These are phyloP conservation scores for Aspergillus haitiensis DNA, from an alignment of 495 filamentous ascomycete genomes.

Conservation along the genomic window DNA sequence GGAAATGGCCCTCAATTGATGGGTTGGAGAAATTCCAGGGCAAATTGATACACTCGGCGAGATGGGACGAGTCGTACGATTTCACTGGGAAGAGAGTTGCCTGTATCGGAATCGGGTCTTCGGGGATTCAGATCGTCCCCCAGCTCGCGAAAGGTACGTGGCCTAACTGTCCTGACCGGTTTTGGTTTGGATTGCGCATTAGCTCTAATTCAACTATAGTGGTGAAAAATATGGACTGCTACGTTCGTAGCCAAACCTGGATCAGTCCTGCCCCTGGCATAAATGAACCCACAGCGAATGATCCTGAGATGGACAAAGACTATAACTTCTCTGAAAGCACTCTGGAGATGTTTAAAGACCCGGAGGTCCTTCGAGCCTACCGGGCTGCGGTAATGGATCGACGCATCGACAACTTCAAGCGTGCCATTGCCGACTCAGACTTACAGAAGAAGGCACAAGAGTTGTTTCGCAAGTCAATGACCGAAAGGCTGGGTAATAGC, in stretches of 20 bases:
- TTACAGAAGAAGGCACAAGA: constrained; percentile 17
- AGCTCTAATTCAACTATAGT: not conserved
- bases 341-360: constrained; percentile 9
- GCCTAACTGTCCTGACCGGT: not conserved
- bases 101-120: constrained; percentile 8
- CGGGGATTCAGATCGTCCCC: constrained; percentile 12
- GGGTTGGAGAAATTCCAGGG: constrained; percentile 2
- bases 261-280: constrained; percentile 10
- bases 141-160: constrained; percentile 5
- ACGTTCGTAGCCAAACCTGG: constrained; percentile 13
- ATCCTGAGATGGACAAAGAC: constrained; percentile 12
- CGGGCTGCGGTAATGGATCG: constrained; percentile 21
- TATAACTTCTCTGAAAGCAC: constrained; percentile 7
- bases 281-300: constrained; percentile 11
- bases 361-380: constrained; percentile 20
- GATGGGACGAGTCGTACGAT: constrained; percentile 9
- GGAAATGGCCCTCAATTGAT: constrained; percentile 14
- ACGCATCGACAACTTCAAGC: constrained; percentile 22
- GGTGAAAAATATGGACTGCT: constrained; percentile 4
- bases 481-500: constrained; percentile 15
- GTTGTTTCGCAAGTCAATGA: constrained; percentile 15
- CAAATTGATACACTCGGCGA: constrained; percentile 8
- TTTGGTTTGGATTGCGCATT: not conserved
- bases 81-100: constrained; percentile 11
- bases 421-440: constrained; percentile 17